Evolutionary conservation across 495 filamentous ascomycete species (phyloP).

Genomic region (Xylaria bambusicola): DNA sequence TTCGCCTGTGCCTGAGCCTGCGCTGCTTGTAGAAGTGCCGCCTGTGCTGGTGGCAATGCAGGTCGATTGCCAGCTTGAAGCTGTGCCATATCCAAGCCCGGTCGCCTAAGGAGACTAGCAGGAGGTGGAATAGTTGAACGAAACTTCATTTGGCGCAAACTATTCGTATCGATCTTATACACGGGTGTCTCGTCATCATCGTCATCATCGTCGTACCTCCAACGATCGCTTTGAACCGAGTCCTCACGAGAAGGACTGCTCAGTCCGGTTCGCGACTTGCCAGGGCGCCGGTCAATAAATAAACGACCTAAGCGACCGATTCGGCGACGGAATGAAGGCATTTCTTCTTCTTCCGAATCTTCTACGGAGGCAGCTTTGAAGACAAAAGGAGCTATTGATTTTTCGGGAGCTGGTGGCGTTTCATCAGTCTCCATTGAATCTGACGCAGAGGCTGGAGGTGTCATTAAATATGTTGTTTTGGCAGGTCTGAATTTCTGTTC

Average conservation of each 20-base stretch:
- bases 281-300: slow-evolving; percentile 71
- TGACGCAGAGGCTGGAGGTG: slow-evolving; percentile 77
- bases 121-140: slow-evolving; percentile 66
- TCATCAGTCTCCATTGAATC: slow-evolving; percentile 56
- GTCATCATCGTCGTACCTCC: slow-evolving; percentile 75
- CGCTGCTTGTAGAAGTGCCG: slow-evolving; percentile 15
- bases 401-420: slow-evolving; percentile 43
- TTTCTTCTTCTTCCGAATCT: slow-evolving; percentile 28
- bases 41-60: slow-evolving; percentile 31
- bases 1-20: slow-evolving; percentile 42
- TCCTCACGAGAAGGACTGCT: slow-evolving; percentile 56
- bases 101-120: slow-evolving; percentile 33
- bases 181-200: slow-evolving; percentile 69
- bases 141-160: slow-evolving; percentile 69
- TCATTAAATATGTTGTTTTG: slow-evolving; percentile 80
- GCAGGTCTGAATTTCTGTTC: slow-evolving; percentile 63
- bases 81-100: slow-evolving; percentile 21
- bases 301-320: slow-evolving; percentile 77
- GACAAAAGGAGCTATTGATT: slow-evolving; percentile 31
- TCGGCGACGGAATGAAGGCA: slow-evolving; percentile 65
- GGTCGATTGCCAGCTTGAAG: slow-evolving; percentile 27
- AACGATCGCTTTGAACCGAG: slow-evolving; percentile 64
- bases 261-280: slow-evolving; percentile 35
- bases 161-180: slow-evolving; percentile 71
- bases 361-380: slow-evolving; percentile 39